Conservation (phyloP, 768 basidiomycete genomes). For the Russula virescens region DNA sequence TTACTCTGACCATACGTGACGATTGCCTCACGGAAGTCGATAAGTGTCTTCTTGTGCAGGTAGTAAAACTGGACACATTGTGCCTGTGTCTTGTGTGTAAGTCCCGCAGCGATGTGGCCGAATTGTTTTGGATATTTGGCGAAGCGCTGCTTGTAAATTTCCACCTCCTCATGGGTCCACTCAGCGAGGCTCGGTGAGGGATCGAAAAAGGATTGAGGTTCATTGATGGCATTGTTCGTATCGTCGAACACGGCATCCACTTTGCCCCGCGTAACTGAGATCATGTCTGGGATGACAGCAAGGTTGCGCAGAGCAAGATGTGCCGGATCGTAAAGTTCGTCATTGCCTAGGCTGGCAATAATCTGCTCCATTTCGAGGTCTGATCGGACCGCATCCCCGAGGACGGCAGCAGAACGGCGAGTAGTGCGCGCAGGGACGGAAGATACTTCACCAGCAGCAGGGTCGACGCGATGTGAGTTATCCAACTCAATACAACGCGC, state of each 20-base stretch:
- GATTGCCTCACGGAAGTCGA: conserved; percentile 79
- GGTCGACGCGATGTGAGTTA: conserved; percentile 43
- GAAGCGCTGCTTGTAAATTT: conserved; percentile 73
- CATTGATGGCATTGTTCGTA: conserved; percentile 71
- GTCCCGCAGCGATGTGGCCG: conserved; percentile 75
- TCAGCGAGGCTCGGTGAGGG: conserved; percentile 67
- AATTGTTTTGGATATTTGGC: conserved; percentile 91
- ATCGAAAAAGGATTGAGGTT: conserved; percentile 74
- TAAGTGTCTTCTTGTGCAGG: conserved; percentile 82
- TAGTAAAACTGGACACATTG: conserved; percentile 96
- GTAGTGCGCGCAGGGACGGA: conserved; percentile 50
- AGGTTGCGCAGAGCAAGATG: conserved; percentile 81
- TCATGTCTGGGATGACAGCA: conserved; percentile 88
- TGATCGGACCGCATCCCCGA: conserved; percentile 87
- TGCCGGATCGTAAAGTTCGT: conserved; percentile 89
- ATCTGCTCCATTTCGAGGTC: conserved; percentile 98
- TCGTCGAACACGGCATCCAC: conserved; percentile 72
- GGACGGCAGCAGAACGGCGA: conserved; percentile 59
- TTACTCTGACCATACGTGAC: conserved; percentile 61
- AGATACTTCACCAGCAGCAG: conserved; percentile 31
- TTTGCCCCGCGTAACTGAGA: conserved; percentile 56
- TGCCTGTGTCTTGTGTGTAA: conserved; percentile 78
- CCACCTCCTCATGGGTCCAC: conserved; percentile 85
- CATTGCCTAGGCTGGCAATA: conserved; percentile 87
- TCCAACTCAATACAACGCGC: conserved; percentile 67